phyloP scores from a whole-genome alignment of 164 flowering plant species.

The Kingdonia uniflora region DNA sequence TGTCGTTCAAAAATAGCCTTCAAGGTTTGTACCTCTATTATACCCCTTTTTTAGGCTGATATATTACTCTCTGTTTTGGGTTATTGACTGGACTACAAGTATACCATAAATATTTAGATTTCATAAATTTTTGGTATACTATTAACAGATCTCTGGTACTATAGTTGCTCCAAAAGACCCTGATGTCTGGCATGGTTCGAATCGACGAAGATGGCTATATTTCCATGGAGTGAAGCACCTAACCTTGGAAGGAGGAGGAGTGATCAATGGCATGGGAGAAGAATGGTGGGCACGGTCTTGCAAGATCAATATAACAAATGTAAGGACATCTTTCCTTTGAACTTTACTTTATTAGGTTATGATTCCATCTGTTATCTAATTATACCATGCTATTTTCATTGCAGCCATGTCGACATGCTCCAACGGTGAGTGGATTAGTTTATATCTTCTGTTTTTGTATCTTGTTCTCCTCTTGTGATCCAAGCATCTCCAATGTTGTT shows the following conservation, averaged over 20 bases:
- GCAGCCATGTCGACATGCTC: constrained; percentile 90
- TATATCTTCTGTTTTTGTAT: no score
- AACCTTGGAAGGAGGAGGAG: constrained; percentile 62
- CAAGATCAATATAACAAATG: constrained; percentile 58
- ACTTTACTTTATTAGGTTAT: not conserved
- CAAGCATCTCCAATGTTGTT: no score
- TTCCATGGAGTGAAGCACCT: constrained; percentile 62
- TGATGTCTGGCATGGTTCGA: constrained; percentile 48
- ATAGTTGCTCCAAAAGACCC: constrained; percentile 76
- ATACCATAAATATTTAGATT: not conserved
- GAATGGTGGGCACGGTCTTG: constrained; percentile 92
- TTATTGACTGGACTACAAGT: no score
- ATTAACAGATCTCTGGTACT: constrained; percentile 53
- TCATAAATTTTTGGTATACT: not conserved
- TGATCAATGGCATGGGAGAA: constrained; percentile 74
- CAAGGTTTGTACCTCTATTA: constrained; percentile 30
- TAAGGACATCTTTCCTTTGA: constrained; percentile 14
- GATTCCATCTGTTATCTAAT: no score
- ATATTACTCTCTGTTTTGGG: no score
- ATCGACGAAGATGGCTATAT: constrained; percentile 73
- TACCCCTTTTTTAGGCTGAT: no score
- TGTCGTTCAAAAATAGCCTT: constrained; percentile 61
- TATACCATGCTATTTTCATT: constrained; percentile 8
- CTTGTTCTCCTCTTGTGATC: no score
- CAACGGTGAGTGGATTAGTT: constrained; percentile 35